phyloP scores from a whole-genome alignment of 192 early-diverging fungal species.

The Dissophora globulifera region DNA sequence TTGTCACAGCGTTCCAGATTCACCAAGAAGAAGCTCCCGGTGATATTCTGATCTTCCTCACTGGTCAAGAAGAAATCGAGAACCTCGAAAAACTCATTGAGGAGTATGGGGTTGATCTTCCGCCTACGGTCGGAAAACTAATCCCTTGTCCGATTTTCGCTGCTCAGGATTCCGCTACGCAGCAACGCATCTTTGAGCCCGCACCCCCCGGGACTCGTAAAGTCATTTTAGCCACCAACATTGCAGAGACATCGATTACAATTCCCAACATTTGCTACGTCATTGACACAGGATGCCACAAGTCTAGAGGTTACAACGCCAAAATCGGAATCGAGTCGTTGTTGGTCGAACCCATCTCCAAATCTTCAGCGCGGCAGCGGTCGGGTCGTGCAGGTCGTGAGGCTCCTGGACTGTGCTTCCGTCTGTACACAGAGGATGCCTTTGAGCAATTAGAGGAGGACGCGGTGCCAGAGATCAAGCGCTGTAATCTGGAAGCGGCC shows the following conservation, averaged over 20 bases:
- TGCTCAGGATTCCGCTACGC: conserved; percentile 87
- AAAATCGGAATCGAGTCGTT: conserved; percentile 92
- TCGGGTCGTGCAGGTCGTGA: conserved; percentile 97
- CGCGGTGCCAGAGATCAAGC: conserved; percentile 92
- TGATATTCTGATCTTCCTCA: conserved; percentile 94
- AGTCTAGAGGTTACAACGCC: conserved; percentile 89
- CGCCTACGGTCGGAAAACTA: conserved; percentile 62
- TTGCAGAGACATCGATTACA: conserved; percentile 98
- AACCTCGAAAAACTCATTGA: conserved; percentile 84
- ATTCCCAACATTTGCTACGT: conserved; percentile 96
- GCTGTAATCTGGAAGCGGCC: conserved; percentile 89
- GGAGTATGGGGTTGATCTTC: conserved; percentile 74
- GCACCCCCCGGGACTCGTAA: conserved; percentile 89
- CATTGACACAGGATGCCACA: conserved; percentile 92
- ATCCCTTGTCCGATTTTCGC: conserved; percentile 94
- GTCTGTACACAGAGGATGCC: conserved; percentile 89
- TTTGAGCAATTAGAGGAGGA: conserved; percentile 81
- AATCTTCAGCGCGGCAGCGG: conserved; percentile 91
- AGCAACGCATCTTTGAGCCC: conserved; percentile 89
- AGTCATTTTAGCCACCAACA: conserved; percentile 95
- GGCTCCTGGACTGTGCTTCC: conserved; percentile 89
- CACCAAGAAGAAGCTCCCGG: conserved; percentile 87
- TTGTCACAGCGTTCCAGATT: conserved; percentile 88
- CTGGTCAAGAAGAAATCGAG: conserved; percentile 97
- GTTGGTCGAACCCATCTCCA: conserved; percentile 87